Conservation (phyloP, 2,329 filamentous ascomycete genomes). For the Trichoderma atrobrunneum region DNA sequence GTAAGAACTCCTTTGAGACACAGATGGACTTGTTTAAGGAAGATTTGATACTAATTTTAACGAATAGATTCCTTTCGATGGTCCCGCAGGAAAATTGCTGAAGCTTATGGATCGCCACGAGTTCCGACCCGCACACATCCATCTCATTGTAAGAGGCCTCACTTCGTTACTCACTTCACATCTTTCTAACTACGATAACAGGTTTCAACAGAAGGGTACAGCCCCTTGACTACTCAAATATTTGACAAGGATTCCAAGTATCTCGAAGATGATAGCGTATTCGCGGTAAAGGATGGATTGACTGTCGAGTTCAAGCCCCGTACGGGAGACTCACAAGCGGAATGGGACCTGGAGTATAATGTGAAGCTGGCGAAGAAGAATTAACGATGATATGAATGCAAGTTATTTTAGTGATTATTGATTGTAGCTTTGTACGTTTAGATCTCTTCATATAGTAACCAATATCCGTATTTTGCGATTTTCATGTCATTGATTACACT, state of each 20-base stretch:
- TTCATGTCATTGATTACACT: neutral
- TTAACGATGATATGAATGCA: neutral
- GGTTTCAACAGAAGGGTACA: constrained; percentile 56
- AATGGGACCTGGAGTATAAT: constrained; percentile 60
- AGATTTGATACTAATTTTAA: neutral
- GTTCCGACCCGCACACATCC: constrained; percentile 58
- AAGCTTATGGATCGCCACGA: constrained; percentile 53
- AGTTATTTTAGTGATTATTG: neutral
- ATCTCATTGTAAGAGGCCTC: constrained; percentile 49
- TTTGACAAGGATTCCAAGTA: constrained; percentile 67
- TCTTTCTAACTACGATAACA: constrained; percentile 15
- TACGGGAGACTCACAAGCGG: constrained; percentile 44
- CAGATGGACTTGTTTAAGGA: rapidly evolving
- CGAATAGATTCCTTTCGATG: constrained; percentile 42
- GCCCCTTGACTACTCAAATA: constrained; percentile 69
- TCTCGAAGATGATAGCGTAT: constrained; percentile 52
- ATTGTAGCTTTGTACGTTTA: neutral
- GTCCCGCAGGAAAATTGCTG: constrained; percentile 53
- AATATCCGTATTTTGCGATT: neutral
- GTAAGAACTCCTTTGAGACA: constrained; percentile 26
- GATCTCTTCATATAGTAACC: neutral
- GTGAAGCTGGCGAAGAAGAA: constrained; percentile 43
- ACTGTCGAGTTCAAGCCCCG: constrained; percentile 41
- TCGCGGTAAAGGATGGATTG: constrained; percentile 53
- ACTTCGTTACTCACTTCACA: too few relatives aligned